These are phyloP conservation scores for Cercophora newfieldiana DNA, from an alignment of 495 filamentous ascomycete species.

Conservation along the genomic window DNA sequence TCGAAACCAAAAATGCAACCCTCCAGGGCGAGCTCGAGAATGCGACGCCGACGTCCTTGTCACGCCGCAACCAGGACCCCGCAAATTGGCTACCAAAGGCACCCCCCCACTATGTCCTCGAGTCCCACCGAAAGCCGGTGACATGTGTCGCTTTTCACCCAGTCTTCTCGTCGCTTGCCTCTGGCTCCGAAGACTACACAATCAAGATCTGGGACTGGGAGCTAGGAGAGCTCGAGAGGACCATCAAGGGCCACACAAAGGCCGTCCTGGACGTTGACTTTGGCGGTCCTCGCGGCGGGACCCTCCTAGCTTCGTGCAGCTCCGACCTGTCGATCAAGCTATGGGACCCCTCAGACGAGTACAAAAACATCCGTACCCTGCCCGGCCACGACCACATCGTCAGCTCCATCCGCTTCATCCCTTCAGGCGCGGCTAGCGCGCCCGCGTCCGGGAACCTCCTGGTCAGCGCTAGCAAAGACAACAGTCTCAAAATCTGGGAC, in stretches of 20 bases:
- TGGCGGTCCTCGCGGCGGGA: constrained; percentile 77
- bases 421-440: constrained; percentile 30
- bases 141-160: constrained; percentile 92
- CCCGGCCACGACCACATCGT: constrained; percentile 88
- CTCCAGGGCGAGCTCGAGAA: constrained; percentile 83
- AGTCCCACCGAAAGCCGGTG: constrained; percentile 75
- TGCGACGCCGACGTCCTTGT: constrained; percentile 69
- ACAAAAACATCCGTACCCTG: constrained; percentile 89
- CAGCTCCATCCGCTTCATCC: constrained; percentile 79
- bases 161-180: constrained; percentile 82
- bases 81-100: constrained; percentile 77
- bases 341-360: constrained; percentile 91
- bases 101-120: constrained; percentile 72
- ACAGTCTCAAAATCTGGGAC: constrained; percentile 81
- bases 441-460: constrained; percentile 71
- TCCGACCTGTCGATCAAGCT: constrained; percentile 89
- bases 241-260: constrained; percentile 87
- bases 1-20: constrained; percentile 66
- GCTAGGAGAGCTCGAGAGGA: constrained; percentile 82
- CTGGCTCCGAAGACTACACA: constrained; percentile 78
- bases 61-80: constrained; percentile 72
- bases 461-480: constrained; percentile 75
- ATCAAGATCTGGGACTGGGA: constrained; percentile 98
- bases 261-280: constrained; percentile 84
- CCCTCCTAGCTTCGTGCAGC: constrained; percentile 78